A percentile compares a stretch with the other conserved stretches of the same genome.
These are phyloP conservation scores for Geotrichum aggregatum DNA, from an alignment of 1,139 yeast species.

Conservation along the genomic window DNA sequence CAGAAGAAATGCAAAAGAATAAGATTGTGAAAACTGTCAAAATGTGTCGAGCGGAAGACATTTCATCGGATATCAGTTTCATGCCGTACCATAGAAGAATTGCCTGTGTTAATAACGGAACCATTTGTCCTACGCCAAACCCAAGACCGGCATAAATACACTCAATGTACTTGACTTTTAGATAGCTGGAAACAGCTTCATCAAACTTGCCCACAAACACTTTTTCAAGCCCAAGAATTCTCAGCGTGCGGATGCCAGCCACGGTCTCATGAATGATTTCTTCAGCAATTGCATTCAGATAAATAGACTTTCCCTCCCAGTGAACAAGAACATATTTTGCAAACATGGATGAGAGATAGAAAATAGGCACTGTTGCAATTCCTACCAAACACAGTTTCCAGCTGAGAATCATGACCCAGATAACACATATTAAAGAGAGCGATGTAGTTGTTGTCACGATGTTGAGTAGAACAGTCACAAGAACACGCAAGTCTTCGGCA, in stretches of 20 bases:
- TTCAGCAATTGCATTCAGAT: constrained; percentile 52
- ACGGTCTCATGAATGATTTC: constrained; percentile 56
- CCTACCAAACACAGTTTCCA: constrained; percentile 88
- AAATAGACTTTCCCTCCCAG: constrained; percentile 59
- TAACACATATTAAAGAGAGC: constrained; percentile 55
- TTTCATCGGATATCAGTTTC: constrained; percentile 53
- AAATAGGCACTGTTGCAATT: constrained; percentile 63
- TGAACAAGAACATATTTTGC: constrained; percentile 52
- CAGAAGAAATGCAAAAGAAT: constrained; percentile 65
- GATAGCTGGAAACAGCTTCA: constrained; percentile 21
- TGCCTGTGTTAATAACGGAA: constrained; percentile 61
- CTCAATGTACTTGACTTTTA: constrained; percentile 30
- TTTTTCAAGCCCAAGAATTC: constrained; percentile 49
- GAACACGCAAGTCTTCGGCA: constrained; percentile 64
- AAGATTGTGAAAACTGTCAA: constrained; percentile 69
- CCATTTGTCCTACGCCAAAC: constrained; percentile 51
- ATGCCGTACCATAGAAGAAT: constrained; percentile 73
- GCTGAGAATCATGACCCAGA: constrained; percentile 77
- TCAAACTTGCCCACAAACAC: constrained; percentile 44
- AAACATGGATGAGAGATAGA: constrained; percentile 47
- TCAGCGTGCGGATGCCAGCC: constrained; percentile 58
- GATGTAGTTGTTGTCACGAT: constrained; percentile 51
- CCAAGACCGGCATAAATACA: constrained; percentile 50
- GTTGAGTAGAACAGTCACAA: constrained; percentile 59
- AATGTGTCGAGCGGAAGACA: constrained; percentile 54